These are phyloP conservation scores for Prunus armeniaca DNA, from an alignment of 306 rosid species.

Conservation along the genomic window DNA sequence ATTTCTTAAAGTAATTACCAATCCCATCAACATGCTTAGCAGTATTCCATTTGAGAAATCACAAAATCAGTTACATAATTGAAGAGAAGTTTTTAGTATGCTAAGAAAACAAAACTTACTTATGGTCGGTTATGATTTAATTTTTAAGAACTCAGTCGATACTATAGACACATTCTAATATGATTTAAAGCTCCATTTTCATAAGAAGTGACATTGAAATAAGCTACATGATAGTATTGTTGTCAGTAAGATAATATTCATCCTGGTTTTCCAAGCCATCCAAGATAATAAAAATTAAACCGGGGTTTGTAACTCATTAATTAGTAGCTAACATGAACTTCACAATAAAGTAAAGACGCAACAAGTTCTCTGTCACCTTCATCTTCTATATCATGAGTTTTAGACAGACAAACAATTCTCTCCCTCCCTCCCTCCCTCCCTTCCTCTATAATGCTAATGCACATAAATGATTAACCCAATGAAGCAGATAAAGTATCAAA, in stretches of 20 bases:
- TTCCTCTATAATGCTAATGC: neutral
- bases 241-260: neutral
- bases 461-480: neutral
- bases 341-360: neutral
- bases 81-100: neutral
- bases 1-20: neutral
- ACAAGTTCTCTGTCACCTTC: neutral
- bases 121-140: neutral
- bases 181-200: neutral
- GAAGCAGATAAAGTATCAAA: slow-evolving; percentile 10
- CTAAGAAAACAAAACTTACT: neutral
- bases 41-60: neutral
- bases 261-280: neutral
- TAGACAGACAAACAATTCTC: neutral
- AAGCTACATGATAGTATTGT: neutral
- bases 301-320: neutral
- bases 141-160: neutral
- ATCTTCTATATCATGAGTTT: neutral
- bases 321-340: neutral
- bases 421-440: neutral
- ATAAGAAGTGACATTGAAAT: neutral
- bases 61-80: neutral
- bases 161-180: neutral
- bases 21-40: neutral
- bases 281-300: neutral